Base-by-base conservation (phyloP, 805 yeast species). In the Wickerhamomyces chaumierensis region DNA sequence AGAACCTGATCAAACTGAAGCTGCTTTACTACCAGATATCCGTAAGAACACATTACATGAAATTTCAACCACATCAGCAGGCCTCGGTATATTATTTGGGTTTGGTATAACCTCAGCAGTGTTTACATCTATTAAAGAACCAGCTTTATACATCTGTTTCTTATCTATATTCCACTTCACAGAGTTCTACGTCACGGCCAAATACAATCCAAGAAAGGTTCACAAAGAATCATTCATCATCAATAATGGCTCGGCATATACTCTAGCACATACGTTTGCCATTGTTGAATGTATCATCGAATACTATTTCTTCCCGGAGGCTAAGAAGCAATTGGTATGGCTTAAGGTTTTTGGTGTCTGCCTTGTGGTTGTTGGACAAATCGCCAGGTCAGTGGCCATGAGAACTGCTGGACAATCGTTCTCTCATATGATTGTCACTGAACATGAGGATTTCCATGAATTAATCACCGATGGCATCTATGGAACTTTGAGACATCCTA, bases 401-500 rank as follows among this genome's bases (percentile, higher is more conserved):
- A 68, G 72, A 42, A 81, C 88, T 0, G 96, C 96, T 0, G 84
- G 87, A 2, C 69, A 71, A 38, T 84, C 94, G 3, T 92, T 92
- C 61, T 81, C 85, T 37, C 99, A 92, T 58, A 60, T 77, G 33
- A 73, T 92, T 2, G 85, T 78, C 35, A 56, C 69, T 3, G 55
- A 60, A 15, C 76, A 69, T 38, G 56, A 63, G 25, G 48, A 58
- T 1, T 70, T 70, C 39, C 98, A 92, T 55, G 59, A 47, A 9
- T 64, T 92, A 33, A 79, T 92, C 12, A 84, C 85, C 0, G 47
- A 58, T 11, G 97, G 96, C 0, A 62, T 90, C 3, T 92, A 90
- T 57, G 41, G 65, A 2, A 45, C 59, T 19, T 60, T 73, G 14
- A 68, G 98, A 43, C 98, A 92, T 56, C 98, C 98, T 6, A 79